Percentiles rank a stretch among this genome's conserved stretches.
These are phyloP conservation scores for Cercospora nicotianae DNA, from an alignment of 2,329 filamentous ascomycete species.

Conservation along the genomic window DNA sequence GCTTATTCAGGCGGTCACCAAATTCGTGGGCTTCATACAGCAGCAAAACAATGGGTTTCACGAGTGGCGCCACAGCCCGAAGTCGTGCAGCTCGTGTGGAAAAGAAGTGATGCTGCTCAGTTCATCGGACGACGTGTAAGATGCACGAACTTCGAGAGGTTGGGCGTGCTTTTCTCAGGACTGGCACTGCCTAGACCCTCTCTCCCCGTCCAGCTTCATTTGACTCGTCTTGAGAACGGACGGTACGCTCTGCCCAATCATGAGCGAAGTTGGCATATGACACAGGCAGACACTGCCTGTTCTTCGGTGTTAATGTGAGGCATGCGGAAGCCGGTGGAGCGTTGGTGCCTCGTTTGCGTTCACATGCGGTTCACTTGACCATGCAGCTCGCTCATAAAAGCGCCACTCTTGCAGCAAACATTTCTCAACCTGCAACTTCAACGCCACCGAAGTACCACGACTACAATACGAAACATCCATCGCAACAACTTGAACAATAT, in stretches of 20 bases:
- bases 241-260: too few species aligned
- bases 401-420: background rate
- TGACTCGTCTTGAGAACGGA: too few species aligned
- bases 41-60: slow-evolving; percentile 19
- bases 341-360: background rate
- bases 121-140: slow-evolving; percentile 6
- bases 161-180: too few species aligned
- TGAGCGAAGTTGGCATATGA: background rate
- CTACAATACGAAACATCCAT: background rate
- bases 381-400: background rate
- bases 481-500: background rate
- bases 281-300: background rate
- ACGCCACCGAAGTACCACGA: background rate
- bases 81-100: slow-evolving; percentile 15
- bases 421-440: background rate
- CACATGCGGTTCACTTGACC: background rate
- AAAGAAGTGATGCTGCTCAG: slow-evolving; percentile 20
- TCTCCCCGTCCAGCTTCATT: too few species aligned
- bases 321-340: background rate
- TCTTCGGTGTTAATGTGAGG: too few species aligned
- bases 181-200: background rate
- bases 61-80: slow-evolving; percentile 13
- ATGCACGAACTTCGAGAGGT: too few species aligned
- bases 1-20: slow-evolving; percentile 20
- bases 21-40: slow-evolving; percentile 22